phyloP scores from a whole-genome alignment of 345 rosid genomes.

The Sonneratia caseolaris region DNA sequence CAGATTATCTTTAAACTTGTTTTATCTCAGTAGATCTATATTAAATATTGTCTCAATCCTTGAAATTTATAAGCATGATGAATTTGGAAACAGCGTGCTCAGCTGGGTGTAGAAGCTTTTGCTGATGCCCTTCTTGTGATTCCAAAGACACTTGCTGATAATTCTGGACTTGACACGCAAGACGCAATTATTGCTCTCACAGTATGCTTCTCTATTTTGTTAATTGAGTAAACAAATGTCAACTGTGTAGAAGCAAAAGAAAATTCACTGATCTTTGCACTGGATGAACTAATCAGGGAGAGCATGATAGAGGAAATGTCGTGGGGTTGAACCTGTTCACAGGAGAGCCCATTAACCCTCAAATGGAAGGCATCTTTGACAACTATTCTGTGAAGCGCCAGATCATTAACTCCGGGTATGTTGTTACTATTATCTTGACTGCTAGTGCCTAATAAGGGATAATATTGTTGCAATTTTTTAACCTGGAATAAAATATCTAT shows the following conservation, averaged over 20 bases:
- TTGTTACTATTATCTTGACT: neutral
- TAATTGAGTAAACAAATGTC: neutral
- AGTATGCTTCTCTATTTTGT: conserved; percentile 25
- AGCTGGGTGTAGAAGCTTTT: conserved; percentile 94
- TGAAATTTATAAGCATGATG: conserved; percentile 8
- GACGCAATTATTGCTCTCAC: conserved; percentile 81
- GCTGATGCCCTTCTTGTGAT: conserved; percentile 96
- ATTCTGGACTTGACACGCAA: conserved; percentile 93
- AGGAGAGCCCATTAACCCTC: conserved; percentile 86
- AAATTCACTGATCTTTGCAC: neutral
- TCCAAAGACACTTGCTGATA: conserved; percentile 95
- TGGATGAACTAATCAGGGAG: conserved; percentile 43
- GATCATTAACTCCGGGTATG: conserved; percentile 77
- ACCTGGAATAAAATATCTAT: neutral
- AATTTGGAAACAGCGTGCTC: conserved; percentile 65
- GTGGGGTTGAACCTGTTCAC: conserved; percentile 80
- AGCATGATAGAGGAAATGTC: conserved; percentile 81
- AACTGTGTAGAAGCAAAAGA: neutral
- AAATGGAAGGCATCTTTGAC: conserved; percentile 84
- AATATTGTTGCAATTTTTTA: neutral
- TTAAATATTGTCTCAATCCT: neutral
- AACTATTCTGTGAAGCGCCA: conserved; percentile 96
- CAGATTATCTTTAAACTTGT: neutral
- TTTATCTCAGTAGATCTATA: neutral
- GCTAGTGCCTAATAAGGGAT: neutral